These are phyloP conservation scores for Anisogramma anomala DNA, from an alignment of 2,329 filamentous ascomycete species.

Conservation along the genomic window DNA sequence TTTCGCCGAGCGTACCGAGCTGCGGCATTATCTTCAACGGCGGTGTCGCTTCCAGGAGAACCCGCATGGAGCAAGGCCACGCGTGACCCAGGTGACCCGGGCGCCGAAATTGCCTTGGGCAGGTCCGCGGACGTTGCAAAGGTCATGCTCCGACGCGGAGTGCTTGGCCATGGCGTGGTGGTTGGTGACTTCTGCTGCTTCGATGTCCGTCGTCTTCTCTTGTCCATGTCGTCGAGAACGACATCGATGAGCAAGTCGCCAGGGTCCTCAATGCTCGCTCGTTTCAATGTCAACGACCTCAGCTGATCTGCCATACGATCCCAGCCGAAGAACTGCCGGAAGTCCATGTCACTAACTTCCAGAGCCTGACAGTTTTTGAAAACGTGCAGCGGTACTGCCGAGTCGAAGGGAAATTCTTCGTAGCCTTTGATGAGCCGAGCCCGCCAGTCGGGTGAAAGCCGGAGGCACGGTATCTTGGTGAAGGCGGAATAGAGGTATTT, in stretches of 20 bases:
- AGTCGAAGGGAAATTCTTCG: conserved; percentile 97
- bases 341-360: conserved; percentile 91
- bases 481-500: conserved; percentile 98
- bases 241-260: conserved; percentile 85
- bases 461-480: conserved; percentile 90
- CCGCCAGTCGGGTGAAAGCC: conserved; percentile 83
- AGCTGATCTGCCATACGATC: conserved; percentile 86
- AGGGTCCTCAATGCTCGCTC: conserved; percentile 78
- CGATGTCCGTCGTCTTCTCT: conserved; percentile 73
- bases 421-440: conserved; percentile 83
- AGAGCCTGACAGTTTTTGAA: conserved; percentile 95
- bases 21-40: conserved; percentile 26
- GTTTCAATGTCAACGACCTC: conserved; percentile 76
- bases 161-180: conserved; percentile 52
- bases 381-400: conserved; percentile 85
- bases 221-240: conserved; percentile 93
- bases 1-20: conserved; percentile 28
- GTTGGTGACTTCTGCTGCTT: conserved; percentile 76
- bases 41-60: conserved; percentile 46
- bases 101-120: conserved; percentile 55
- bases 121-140: conserved; percentile 51
- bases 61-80: conserved; percentile 42
- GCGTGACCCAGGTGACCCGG: conserved; percentile 45
- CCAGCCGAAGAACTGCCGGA: conserved; percentile 95
- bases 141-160: conserved; percentile 50